These are phyloP conservation scores for Microthlaspi erraticum DNA, from an alignment of 345 rosid species.

Conservation along the genomic window DNA sequence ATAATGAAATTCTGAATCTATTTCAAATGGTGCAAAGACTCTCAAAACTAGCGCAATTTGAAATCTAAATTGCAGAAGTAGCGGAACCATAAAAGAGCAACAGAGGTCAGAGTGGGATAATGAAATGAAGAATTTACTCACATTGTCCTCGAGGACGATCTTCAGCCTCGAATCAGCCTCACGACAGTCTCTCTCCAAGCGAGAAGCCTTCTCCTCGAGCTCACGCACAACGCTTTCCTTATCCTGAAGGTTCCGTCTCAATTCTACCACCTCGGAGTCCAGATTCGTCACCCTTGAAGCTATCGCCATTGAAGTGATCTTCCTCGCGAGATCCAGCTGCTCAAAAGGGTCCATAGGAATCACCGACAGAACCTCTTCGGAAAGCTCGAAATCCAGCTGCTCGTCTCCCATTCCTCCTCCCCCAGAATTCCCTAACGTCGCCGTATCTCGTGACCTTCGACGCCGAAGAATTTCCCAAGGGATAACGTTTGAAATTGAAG, in stretches of 20 bases:
- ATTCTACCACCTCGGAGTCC: constrained; percentile 66
- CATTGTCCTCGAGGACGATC: constrained; percentile 69
- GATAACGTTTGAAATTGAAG: constrained; percentile 14
- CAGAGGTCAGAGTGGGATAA: not conserved
- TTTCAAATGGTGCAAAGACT: not conserved
- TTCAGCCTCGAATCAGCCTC: constrained; percentile 74
- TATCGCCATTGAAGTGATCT: constrained; percentile 95
- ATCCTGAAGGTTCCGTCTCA: constrained; percentile 60
- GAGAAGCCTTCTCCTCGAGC: constrained; percentile 64
- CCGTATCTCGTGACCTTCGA: constrained; percentile 8
- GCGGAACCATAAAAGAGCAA: constrained; percentile 8
- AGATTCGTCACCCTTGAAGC: constrained; percentile 88
- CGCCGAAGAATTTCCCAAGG: not conserved
- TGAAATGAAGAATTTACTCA: constrained; percentile 34
- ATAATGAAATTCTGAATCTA: not conserved
- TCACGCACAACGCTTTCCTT: constrained; percentile 69
- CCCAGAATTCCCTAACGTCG: constrained; percentile 17
- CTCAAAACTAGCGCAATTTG: not conserved
- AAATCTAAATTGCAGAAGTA: not conserved
- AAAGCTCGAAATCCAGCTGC: constrained; percentile 62
- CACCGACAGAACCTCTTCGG: constrained; percentile 79
- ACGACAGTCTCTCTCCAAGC: constrained; percentile 57
- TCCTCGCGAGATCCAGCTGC: constrained; percentile 96
- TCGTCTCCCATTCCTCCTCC: constrained; percentile 49
- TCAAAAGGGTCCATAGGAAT: constrained; percentile 92